Percentiles rank a stretch among this genome's conserved stretches.
Conservation (phyloP, 495 filamentous ascomycete species). For the Penicillium crystallinum region DNA sequence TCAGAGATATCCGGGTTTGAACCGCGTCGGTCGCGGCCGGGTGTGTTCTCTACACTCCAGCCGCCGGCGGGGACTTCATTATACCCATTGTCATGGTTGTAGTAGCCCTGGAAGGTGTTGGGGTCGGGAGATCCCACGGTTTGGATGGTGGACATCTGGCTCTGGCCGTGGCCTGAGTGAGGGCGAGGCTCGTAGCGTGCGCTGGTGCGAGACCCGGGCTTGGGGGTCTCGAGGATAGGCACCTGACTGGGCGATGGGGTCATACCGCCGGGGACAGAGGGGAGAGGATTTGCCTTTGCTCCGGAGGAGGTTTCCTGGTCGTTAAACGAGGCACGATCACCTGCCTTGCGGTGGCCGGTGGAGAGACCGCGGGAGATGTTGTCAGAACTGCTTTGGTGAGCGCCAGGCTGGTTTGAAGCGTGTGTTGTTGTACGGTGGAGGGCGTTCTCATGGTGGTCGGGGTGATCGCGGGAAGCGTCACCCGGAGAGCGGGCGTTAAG, state of each 20-base stretch:
- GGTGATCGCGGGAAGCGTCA: conserved; percentile 31
- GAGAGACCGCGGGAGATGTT: conserved; percentile 34
- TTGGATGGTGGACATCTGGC: not conserved
- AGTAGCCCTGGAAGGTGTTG: conserved; percentile 10
- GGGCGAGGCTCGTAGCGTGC: conserved; percentile 19
- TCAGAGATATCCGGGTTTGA: conserved; percentile 5
- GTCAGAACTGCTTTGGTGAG: conserved; percentile 16
- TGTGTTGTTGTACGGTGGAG: conserved; percentile 27
- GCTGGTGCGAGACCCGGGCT: conserved; percentile 22
- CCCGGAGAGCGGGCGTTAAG: conserved; percentile 40
- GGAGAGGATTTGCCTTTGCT: conserved; percentile 13
- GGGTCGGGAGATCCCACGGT: conserved; percentile 15
- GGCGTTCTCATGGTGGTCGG: conserved; percentile 14
- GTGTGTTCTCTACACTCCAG: conserved; percentile 2
- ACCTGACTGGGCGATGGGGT: conserved; percentile 22
- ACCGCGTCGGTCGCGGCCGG: not conserved
- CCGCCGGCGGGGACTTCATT: conserved; percentile 9
- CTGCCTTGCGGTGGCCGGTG: conserved; percentile 38
- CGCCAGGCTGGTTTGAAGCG: conserved; percentile 24
- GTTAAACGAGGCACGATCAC: conserved; percentile 15
- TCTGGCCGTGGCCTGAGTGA: not conserved
- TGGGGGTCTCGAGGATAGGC: conserved; percentile 19
- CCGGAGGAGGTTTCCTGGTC: conserved; percentile 1
- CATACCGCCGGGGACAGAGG: conserved; percentile 19
- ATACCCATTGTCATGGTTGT: conserved; percentile 13